Base-by-base conservation (phyloP, 2,329 filamentous ascomycete genomes). In the Diaporthe sp. region DNA sequence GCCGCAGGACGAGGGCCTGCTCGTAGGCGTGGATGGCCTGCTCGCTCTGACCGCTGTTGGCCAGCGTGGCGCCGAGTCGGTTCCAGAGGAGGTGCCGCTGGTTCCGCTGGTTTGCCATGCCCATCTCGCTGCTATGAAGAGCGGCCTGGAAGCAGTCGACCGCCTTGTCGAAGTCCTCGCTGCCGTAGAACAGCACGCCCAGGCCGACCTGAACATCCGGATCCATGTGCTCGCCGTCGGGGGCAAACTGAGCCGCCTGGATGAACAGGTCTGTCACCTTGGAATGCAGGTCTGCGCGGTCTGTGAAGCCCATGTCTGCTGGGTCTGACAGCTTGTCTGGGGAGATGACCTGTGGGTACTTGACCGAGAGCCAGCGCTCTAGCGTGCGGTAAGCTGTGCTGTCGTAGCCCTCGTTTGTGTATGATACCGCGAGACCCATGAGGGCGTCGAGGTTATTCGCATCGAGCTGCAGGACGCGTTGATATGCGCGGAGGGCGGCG, bases 331-430 rank as follows among this genome's bases (percentile, higher is more conserved):
- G 86, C 47, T 95, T 89, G 67, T 91, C 89, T 17, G 92, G 92
- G 67, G 94, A 86, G 80, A 95, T 91, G 77, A 99, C 91, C 47
- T 91, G 88, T 9, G 97, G 96, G 84, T 99, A 99, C 84, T 97
- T 97, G 80, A 94, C 91, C n/a, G 95, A 95, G 40, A 99, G 89
- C 97, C 97, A 99, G 77, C 96, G 94, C 86, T 99, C 97, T 19
- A 99, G 89, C 13, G 96, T 98, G 72, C 96, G 92, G 87, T 98
- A 99, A 64, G 97, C 96, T 28, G 96, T 97, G 81, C 94, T 96
- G 84, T 99, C 97, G 85, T 98, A 99, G 77, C 96, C 97, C 86
- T 99, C 97, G 85, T 99, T 99, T 64, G 97, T 99, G 84, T 99
- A 99, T 7, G 95, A 97, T 28, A 99, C 96, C 19, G 96, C 95